Evolutionary conservation across 176 grass and related monocot genomes (phyloP).

Genomic region (Raddia distichophylla): DNA sequence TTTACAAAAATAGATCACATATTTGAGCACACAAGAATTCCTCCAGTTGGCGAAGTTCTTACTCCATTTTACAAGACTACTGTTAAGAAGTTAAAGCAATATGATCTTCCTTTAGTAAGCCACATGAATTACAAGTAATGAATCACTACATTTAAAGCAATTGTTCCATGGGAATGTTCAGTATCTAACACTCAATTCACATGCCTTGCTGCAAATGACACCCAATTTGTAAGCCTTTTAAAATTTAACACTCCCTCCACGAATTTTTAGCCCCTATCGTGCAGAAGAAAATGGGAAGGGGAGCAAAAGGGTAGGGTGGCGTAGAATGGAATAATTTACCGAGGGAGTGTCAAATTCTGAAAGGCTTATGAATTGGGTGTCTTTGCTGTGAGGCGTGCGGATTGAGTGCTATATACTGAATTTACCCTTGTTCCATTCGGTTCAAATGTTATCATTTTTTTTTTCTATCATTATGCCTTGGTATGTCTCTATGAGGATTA

Average conservation of each 20-base stretch:
- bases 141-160: conserved; percentile 10
- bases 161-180: not conserved
- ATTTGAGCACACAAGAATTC: conserved; percentile 92
- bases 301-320: no score
- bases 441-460: not conserved
- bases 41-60: conserved; percentile 88
- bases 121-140: conserved; percentile 90
- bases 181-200: no score
- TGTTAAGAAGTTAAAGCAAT: conserved; percentile 73
- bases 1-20: conserved; percentile 97
- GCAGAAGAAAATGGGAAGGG: no score
- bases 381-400: no score
- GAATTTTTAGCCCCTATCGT: no score
- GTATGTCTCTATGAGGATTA: conserved; percentile 15
- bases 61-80: conserved; percentile 81
- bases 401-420: no score
- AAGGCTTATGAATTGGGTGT: no score
- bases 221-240: no score
- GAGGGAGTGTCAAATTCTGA: no score
- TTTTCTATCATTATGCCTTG: conserved; percentile 30
- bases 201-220: no score
- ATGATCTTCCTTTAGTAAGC: conserved; percentile 92
- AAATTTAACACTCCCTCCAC: no score
- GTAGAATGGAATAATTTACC: no score
- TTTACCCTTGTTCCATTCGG: not conserved